phyloP scores from a whole-genome alignment of 1,139 yeast genomes.

The Kodamaea derodonti region DNA sequence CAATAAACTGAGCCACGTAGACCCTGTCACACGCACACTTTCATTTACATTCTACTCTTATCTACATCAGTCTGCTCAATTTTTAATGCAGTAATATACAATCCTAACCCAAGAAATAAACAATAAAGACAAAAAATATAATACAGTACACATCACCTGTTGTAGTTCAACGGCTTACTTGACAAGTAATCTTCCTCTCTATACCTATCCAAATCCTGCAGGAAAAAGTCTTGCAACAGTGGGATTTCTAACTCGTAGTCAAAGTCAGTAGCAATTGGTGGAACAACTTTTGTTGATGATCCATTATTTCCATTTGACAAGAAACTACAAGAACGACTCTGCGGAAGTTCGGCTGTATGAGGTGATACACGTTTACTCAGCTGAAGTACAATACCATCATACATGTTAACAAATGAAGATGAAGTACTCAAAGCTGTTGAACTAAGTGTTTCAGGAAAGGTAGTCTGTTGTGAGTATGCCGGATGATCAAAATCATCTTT shows the following conservation, averaged over 20 bases:
- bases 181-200: background rate
- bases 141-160: constrained; percentile 1
- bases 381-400: constrained; percentile 3
- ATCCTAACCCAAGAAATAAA: constrained; percentile 3
- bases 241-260: constrained; percentile 15
- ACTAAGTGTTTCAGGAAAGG: constrained; percentile 1
- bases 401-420: constrained; percentile 9
- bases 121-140: background rate
- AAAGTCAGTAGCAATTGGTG: constrained; percentile 11
- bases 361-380: constrained; percentile 1
- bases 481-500: constrained; percentile 4
- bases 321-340: constrained; percentile 1
- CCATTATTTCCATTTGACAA: background rate
- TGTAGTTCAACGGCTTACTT: background rate
- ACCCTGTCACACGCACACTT: no score
- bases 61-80: background rate
- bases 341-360: background rate
- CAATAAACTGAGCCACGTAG: no score
- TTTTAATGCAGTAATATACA: constrained; percentile 2
- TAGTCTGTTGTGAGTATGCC: constrained; percentile 1
- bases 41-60: no score
- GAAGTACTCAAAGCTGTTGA: constrained; percentile 7
- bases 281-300: constrained; percentile 8
- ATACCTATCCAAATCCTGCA: constrained; percentile 3
- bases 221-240: constrained; percentile 11